Evolutionary conservation across 306 rosid species (phyloP), one percentile per base, ranked within the genome.

Genomic region (Macrotyloma uniflorum): DNA sequence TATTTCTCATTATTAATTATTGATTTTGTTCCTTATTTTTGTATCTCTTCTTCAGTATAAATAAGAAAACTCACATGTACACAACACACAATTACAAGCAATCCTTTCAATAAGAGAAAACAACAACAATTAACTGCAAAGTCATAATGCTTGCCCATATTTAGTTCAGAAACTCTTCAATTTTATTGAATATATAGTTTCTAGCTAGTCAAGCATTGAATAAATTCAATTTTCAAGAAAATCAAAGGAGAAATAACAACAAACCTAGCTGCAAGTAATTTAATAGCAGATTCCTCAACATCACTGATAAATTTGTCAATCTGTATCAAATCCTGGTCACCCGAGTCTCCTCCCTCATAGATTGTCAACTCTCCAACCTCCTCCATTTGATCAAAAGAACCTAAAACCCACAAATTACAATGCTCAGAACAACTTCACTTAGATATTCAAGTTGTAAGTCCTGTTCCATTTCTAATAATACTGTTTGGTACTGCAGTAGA

Each of bases 191-290:
- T 5, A 46, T 66, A 8, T 11, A 57, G 57, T 11, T 47, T 43
- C 80, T 38, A 38, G 42, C 30, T 12, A 40, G 26, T 55, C 64
- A n/a, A 50, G 46, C 63, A 26, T 30, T 10, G 26, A 77, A 68
- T 2, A 76, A 72, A 24, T 55, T 59, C 3, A 16, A 9, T 49
- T 80, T 20, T 14, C 7, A 2, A 51, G 26, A 40, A 3, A 46
- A 46, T n/a, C n/a, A 0, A 18, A 4, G 15, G 3, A 8, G 54
- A 42, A 19, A 22, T 14, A 20, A 62, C 46, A 65, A 47, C 79
- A 67, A 76, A 94, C 98, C 97, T 92, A 61, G 55, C 32, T 36
- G 97, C 97, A 76, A 94, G 98, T 71, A 90, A 79, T 43, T 86
- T 78, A 63, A 86, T 26, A 18, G 97, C 97, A 70, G 85, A 70